Evolutionary conservation across 495 filamentous ascomycete species (phyloP), one percentile per base, ranked within the genome.

Genomic region (Penicillium cinerascens): DNA sequence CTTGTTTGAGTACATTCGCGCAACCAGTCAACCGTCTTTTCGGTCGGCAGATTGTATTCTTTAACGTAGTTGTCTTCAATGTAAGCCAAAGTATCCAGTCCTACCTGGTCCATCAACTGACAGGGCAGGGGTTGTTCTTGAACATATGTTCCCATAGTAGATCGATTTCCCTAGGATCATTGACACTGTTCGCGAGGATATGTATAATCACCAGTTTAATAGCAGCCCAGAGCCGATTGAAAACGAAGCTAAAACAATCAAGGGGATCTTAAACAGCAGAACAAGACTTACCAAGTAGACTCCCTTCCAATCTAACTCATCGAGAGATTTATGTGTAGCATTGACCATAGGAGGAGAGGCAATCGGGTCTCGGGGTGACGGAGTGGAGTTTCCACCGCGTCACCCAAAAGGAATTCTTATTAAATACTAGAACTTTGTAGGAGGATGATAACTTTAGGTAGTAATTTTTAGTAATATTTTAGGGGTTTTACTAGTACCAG

Each of bases 201-300:
- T 58, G 61, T 20, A 83, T 48, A 15, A 69, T 70, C 51, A 82
- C 80, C 4, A 78, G 70, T 58, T 84, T 81, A 51, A 82, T 65
- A 5, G 79, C 78, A 0, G 77, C 80, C 79, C 79, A 84, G 18
- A 84, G 67, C 0, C 81, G 77, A 45, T 82, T 82, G 61, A 81
- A 77, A 18, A 84, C 73, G 55, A 83, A 77, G 8, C 66, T 71
- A 27, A 4, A 26, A 26, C 3, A 26, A 7, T 41, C 48, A 35
- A n/a, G n/a, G n/a, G n/a, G n/a, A n/a, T n/a, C n/a, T n/a, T n/a
- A n/a, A n/a, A n/a, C n/a, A n/a, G n/a, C n/a, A n/a, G n/a, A n/a
- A n/a, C n/a, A n/a, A n/a, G n/a, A n/a, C n/a, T n/a, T n/a, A n/a
- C n/a, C n/a, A n/a, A n/a, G n/a, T n/a, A n/a, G n/a, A n/a, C n/a